These are phyloP conservation scores for Teratosphaeria destructans DNA, from an alignment of 2,329 filamentous ascomycete genomes.

Conservation along the genomic window DNA sequence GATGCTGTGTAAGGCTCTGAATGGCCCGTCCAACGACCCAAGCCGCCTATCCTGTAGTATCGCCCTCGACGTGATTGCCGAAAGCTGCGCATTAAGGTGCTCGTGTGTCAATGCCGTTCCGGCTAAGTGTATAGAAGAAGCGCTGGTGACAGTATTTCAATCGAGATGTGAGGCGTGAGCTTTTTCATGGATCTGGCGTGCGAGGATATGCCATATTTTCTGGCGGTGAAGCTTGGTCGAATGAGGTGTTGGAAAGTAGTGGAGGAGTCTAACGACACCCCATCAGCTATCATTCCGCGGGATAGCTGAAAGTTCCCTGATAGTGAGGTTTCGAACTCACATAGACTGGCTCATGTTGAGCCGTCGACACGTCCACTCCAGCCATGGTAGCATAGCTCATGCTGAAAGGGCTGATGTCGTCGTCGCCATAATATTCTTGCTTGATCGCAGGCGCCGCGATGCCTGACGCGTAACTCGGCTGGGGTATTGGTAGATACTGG, in stretches of 20 bases:
- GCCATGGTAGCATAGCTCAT: slow-evolving; percentile 58
- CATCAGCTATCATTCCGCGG: slow-evolving; percentile 20
- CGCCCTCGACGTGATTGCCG: no score
- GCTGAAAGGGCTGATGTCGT: slow-evolving; percentile 55
- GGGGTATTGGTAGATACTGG: slow-evolving; percentile 46
- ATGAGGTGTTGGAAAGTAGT: slow-evolving; percentile 59
- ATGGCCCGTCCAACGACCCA: background rate
- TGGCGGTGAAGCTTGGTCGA: slow-evolving; percentile 46
- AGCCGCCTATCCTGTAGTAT: no score
- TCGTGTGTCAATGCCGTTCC: no score
- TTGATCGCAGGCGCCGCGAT: slow-evolving; percentile 45
- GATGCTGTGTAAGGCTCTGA: background rate
- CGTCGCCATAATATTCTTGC: slow-evolving; percentile 51
- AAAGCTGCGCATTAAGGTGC: no score
- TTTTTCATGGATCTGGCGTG: slow-evolving; percentile 51
- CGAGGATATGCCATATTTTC: slow-evolving; percentile 33
- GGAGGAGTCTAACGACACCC: slow-evolving; percentile 49
- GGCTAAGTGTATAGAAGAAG: background rate
- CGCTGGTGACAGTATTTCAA: background rate
- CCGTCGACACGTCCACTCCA: slow-evolving; percentile 51
- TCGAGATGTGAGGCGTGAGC: background rate
- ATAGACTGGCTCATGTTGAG: slow-evolving; percentile 57
- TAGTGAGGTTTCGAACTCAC: slow-evolving; percentile 50
- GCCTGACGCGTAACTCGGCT: slow-evolving; percentile 31
- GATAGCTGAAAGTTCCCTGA: slow-evolving; percentile 15